Evolutionary conservation across 139 green algal genomes (phyloP), one percentile per base, ranked within the genome.

Genomic region (Chlamydomonas sp.): DNA sequence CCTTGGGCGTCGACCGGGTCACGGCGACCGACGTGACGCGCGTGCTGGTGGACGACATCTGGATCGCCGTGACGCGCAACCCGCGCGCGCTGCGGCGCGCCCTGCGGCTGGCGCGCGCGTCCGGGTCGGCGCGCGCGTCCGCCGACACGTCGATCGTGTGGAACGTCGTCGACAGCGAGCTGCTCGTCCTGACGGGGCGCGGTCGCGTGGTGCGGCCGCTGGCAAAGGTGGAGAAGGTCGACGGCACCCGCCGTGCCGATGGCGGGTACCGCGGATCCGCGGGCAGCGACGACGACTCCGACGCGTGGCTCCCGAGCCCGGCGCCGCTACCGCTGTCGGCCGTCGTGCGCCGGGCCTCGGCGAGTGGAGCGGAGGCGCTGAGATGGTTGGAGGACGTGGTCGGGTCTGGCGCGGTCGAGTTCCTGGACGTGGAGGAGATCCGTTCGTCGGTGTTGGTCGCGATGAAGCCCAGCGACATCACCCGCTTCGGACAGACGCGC

Each of bases 351-450:
- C 4, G 16, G 3, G 30, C 4, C 3, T 39, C 5, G 3, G 39
- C 43, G 16, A 13, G 20, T 1, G 39, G 31, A 33, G 30, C 22
- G 43, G 37, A 28, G n/a, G 4, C 6, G 39, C 39, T 30, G 37
- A 60, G 16, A 2, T 30, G 2, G 35, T 49, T 57, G 26, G 48
- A 48, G 48, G 37, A 10, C 6, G 10, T 35, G 36, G 6, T 10
- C 24, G 39, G 1, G 34, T 3, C 3, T 67, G 10, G 81, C 24
- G 70, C 81, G 20, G 79, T 90, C 36, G 85, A 90, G 67, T 88
- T 87, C 65, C 61, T 91, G 33, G 85, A 91, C 33, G 58, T 65
- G 6, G 78, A 82, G 63, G 85, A 91, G 75, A 74, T 84, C 62
- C 78, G 85, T n/a, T n/a, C n/a, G n/a, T n/a, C n/a, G n/a, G 87